Conservation (phyloP, 805 yeast genomes). For the Komagataella populi region DNA sequence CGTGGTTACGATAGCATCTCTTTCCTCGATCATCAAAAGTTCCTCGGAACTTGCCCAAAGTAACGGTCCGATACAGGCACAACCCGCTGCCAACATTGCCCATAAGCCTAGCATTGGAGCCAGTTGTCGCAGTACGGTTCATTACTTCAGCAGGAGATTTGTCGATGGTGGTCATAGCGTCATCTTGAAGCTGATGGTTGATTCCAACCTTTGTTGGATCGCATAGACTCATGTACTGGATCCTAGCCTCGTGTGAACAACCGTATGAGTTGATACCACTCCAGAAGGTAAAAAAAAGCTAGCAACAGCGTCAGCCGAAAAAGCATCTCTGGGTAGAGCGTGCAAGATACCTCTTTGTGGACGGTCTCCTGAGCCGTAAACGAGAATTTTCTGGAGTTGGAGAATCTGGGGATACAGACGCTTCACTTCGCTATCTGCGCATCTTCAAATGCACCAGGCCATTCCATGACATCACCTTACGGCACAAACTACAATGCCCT, state of each 20-base stretch:
- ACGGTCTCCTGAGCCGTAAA: background rate
- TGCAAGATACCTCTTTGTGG: background rate
- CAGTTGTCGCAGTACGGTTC: background rate
- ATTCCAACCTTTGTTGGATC: background rate
- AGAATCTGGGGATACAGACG: background rate
- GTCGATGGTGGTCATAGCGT: background rate
- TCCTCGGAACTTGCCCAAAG: background rate
- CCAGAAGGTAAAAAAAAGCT: background rate
- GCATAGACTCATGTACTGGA: background rate
- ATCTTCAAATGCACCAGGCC: slow-evolving; percentile 18
- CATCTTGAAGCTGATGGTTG: background rate
- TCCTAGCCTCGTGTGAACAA: background rate
- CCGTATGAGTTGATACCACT: background rate
- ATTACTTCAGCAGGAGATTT: background rate
- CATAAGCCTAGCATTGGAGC: background rate
- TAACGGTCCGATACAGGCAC: background rate
- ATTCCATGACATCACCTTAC: slow-evolving; percentile 15
- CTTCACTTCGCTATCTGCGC: slow-evolving; percentile 3
- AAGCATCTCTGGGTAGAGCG: background rate
- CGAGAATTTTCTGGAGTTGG: background rate
- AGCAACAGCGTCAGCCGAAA: background rate
- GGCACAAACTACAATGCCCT: slow-evolving; percentile 20
- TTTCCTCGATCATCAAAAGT: background rate
- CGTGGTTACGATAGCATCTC: background rate
- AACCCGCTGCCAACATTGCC: background rate